phyloP scores from a whole-genome alignment of 345 rosid species.

The Lepidium africanum region DNA sequence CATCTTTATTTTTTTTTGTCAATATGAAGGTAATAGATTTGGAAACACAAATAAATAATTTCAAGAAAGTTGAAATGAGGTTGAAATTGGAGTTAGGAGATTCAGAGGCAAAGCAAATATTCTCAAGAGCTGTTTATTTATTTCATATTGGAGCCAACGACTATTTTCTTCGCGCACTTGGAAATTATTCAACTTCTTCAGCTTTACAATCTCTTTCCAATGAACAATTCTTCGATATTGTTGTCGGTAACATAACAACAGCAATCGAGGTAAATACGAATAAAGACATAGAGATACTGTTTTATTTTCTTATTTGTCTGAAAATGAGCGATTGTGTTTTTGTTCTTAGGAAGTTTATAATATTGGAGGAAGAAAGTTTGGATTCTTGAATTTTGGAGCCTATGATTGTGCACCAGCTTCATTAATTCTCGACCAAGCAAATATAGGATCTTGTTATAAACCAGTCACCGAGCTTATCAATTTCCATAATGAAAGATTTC shows the following conservation, averaged over 20 bases:
- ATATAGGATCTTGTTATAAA: constrained; percentile 19
- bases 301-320: background rate
- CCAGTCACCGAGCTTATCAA: background rate
- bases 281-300: too few species aligned
- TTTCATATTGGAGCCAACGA: constrained; percentile 39
- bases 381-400: constrained; percentile 22
- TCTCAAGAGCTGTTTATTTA: constrained; percentile 33
- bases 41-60: constrained; percentile 26
- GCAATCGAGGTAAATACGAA: constrained; percentile 32
- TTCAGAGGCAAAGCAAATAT: constrained; percentile 12
- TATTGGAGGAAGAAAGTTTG: constrained; percentile 49
- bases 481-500: constrained; percentile 28
- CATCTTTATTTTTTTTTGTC: background rate
- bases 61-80: constrained; percentile 26
- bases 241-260: constrained; percentile 33
- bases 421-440: background rate
- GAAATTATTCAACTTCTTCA: constrained; percentile 14
- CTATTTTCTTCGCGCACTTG: constrained; percentile 8
- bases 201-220: constrained; percentile 13
- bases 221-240: constrained; percentile 30
- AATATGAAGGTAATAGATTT: constrained; percentile 32
- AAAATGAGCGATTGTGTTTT: background rate
- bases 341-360: constrained; percentile 32
- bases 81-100: constrained; percentile 33
- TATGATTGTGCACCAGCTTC: constrained; percentile 25